Evolutionary conservation across 352 stramenopile genomes (phyloP), one percentile per base, ranked within the genome.

Genomic region (Globisporangium okanoganense): DNA sequence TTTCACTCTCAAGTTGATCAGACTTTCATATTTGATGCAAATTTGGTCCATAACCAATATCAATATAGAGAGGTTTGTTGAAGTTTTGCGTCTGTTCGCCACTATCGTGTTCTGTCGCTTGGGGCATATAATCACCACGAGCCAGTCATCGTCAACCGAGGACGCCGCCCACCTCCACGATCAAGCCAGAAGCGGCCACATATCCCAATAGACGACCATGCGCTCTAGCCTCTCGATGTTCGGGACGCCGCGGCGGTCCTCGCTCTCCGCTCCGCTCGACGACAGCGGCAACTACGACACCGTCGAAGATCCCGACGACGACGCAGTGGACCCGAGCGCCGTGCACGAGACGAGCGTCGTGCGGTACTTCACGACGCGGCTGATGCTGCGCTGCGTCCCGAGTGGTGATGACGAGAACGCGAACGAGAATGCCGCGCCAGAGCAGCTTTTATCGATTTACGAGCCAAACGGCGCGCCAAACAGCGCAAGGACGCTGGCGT

Each of bases 291-390:
- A 41, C 43, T 24, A 47, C 29, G n/a, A 49, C 33, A 27, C 18
- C 20, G 40, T 47, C 3, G 44, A n/a, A n/a, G n/a, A n/a, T n/a
- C n/a, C 44, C 20, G 25, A 55, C 5, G 49, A 24, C 31, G 41
- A 55, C 18, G 41, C 27, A 12, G 48, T 48, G 41, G 62, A 33
- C 4, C 24, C 18, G 56, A 53, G 27, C 22, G 55, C 49, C 14
- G 62, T 60, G 41, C 56, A 71, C 8, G 70, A 78, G 65, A 71
- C 61, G 22, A 65, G 61, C 41, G 71, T 73, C 27, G 59, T 78
- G 40, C 71, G 71, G 18, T 78, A 78, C 55, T 78, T 67, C 58
- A 64, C 61, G 25, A 71, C 71, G 53, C 53, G 62, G 38, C 54
- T 78, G 13, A 57, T 75, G 67, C 65, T 78, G 38, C 71, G 71